phyloP scores from a whole-genome alignment of 768 basidiomycete species.

The Macrolepiota fuliginosa region DNA sequence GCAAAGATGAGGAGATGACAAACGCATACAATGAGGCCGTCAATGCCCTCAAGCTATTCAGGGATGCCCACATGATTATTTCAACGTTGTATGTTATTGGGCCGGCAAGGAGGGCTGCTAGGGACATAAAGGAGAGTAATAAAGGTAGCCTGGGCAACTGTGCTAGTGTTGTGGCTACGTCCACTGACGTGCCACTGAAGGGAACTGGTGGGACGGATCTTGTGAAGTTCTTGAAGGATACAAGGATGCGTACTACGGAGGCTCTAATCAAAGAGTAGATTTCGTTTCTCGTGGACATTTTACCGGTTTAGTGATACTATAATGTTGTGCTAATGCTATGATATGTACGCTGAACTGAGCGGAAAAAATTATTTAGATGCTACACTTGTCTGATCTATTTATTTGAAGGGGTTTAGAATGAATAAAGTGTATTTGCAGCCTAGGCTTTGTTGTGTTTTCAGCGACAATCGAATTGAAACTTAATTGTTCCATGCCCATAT shows the following conservation, averaged over 20 bases:
- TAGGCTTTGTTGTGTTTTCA: too few species aligned
- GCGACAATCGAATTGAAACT: too few species aligned
- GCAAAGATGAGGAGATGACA: slow-evolving; percentile 33
- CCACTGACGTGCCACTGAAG: slow-evolving; percentile 33
- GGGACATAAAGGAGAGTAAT: slow-evolving; percentile 19
- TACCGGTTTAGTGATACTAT: not conserved
- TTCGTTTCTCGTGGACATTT: not conserved
- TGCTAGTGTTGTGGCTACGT: slow-evolving; percentile 15
- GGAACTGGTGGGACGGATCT: slow-evolving; percentile 85
- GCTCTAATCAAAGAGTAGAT: slow-evolving; percentile 28
- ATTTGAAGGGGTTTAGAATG: too few species aligned
- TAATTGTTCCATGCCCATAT: too few species aligned
- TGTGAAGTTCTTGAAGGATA: slow-evolving; percentile 72
- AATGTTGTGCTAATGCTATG: too few species aligned
- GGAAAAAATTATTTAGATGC: too few species aligned
- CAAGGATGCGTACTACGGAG: slow-evolving; percentile 64
- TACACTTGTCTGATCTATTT: too few species aligned
- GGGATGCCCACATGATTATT: slow-evolving; percentile 79
- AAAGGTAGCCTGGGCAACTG: slow-evolving; percentile 7
- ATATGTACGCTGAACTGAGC: not conserved
- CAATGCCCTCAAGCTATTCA: slow-evolving; percentile 64
- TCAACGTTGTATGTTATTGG: slow-evolving; percentile 76
- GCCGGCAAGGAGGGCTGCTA: slow-evolving; percentile 50
- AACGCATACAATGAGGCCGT: slow-evolving; percentile 70
- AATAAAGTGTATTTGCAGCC: too few species aligned